phyloP scores from a whole-genome alignment of 78 protist species.

The Dictyostelium firmibasis region DNA sequence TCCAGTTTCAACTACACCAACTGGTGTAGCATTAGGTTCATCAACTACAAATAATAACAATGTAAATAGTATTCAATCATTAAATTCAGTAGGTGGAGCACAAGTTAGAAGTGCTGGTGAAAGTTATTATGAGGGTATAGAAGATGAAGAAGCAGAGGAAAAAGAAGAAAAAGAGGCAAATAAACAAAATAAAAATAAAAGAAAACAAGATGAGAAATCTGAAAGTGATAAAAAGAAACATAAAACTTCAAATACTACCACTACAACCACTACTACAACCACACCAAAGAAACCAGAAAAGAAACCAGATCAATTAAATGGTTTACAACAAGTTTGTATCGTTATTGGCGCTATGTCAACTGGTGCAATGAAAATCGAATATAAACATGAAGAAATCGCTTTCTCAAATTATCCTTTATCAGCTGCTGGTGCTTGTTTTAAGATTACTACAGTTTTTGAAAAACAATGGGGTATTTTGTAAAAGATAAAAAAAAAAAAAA shows the following conservation, averaged over 20 bases:
- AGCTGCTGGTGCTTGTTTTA: conserved; percentile 90
- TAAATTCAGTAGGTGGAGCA: conserved; percentile 2
- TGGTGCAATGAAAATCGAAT: conserved; percentile 86
- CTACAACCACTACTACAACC: neutral
- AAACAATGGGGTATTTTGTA: conserved; percentile 89
- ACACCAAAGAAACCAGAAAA: neutral
- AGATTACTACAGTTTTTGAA: conserved; percentile 90
- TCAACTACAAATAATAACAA: neutral
- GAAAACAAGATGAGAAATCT: conserved; percentile 4
- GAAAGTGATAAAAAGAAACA: conserved; percentile 4
- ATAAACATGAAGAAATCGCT: conserved; percentile 85
- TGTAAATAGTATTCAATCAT: neutral
- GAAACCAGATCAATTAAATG: conserved; percentile 35
- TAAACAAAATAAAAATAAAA: conserved; percentile 1
- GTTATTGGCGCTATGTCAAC: conserved; percentile 94
- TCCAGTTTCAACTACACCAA: conserved; percentile 12
- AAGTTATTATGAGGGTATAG: conserved; percentile 29
- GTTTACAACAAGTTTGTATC: conserved; percentile 77
- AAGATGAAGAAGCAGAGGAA: neutral
- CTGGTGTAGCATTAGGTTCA: conserved; percentile 16
- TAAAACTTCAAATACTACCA: neutral
- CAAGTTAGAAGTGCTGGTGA: conserved; percentile 64
- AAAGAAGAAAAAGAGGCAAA: conserved; percentile 1
- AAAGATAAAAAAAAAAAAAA: neutral
- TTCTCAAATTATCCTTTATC: conserved; percentile 91